These are phyloP conservation scores for Xylaria digitata DNA, from an alignment of 2,329 filamentous ascomycete species.

Conservation along the genomic window DNA sequence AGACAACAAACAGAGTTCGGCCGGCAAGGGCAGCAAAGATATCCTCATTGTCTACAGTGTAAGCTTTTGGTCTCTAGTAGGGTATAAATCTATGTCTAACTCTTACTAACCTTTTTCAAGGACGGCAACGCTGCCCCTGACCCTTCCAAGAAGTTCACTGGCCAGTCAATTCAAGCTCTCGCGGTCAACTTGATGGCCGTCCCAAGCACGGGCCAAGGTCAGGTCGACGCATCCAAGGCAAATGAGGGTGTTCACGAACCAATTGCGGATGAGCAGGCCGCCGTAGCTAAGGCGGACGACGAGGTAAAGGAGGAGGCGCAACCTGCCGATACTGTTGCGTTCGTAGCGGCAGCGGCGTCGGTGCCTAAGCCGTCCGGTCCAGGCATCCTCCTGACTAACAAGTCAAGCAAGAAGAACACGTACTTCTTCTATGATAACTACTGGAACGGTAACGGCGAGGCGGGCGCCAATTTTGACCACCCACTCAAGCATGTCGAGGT, in stretches of 20 bases:
- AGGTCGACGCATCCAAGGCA: not conserved
- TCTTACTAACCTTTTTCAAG: constrained; percentile 21
- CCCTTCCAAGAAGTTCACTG: constrained; percentile 40
- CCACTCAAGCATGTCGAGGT: constrained; percentile 52
- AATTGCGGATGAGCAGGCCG: not conserved
- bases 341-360: constrained; percentile 31
- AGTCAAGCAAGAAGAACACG: constrained; percentile 47
- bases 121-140: constrained; percentile 43
- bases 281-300: not conserved
- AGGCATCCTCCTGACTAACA: constrained; percentile 54
- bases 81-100: not conserved
- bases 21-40: constrained; percentile 54
- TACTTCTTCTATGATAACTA: constrained; percentile 57
- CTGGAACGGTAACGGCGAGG: constrained; percentile 55
- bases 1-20: constrained; percentile 53
- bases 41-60: constrained; percentile 54
- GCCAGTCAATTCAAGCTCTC: constrained; percentile 31
- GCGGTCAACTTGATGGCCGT: constrained; percentile 21
- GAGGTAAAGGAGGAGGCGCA: not conserved
- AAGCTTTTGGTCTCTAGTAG: constrained; percentile 27
- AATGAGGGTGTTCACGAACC: not conserved
- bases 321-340: not conserved
- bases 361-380: constrained; percentile 40
- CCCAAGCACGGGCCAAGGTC: too few relatives aligned
- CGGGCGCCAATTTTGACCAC: constrained; percentile 55